These are phyloP conservation scores for Malus hybrid DNA, from an alignment of 331 rosid species.

Conservation along the genomic window DNA sequence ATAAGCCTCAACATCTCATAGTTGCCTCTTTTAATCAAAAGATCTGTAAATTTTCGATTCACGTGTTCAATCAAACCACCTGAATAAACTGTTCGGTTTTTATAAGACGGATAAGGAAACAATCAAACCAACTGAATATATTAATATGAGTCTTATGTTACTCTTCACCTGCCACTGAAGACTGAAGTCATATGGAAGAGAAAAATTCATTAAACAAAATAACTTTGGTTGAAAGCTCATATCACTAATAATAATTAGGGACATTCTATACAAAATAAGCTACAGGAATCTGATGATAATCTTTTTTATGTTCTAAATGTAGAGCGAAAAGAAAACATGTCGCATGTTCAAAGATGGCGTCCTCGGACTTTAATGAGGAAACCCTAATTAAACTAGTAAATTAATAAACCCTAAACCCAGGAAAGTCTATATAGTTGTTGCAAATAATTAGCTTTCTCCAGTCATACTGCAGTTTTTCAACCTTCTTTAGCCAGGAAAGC, in stretches of 20 bases:
- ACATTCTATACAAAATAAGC: not conserved
- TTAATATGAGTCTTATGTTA: conserved; percentile 18
- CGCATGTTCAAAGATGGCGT: conserved; percentile 16
- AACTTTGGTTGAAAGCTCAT: conserved; percentile 7
- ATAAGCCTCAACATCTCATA: no score
- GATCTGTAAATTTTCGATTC: no score
- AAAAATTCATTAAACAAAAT: conserved; percentile 16
- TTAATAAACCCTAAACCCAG: not conserved
- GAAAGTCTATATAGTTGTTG: no score
- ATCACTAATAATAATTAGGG: conserved; percentile 5
- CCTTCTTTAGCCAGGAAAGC: no score
- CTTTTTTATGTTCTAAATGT: not conserved
- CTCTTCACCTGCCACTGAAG: conserved; percentile 43
- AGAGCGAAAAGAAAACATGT: not conserved
- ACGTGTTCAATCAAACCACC: no score
- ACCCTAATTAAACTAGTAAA: not conserved
- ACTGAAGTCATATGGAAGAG: not conserved
- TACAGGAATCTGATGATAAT: not conserved
- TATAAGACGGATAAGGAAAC: not conserved
- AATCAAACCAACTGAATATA: no score
- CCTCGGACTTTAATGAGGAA: not conserved
- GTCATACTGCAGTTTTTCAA: no score
- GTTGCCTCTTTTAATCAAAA: no score
- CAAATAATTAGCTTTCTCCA: no score
- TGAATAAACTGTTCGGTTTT: not conserved